These are phyloP conservation scores for Acacia crassicarpa DNA, from an alignment of 306 rosid species.

Conservation along the genomic window DNA sequence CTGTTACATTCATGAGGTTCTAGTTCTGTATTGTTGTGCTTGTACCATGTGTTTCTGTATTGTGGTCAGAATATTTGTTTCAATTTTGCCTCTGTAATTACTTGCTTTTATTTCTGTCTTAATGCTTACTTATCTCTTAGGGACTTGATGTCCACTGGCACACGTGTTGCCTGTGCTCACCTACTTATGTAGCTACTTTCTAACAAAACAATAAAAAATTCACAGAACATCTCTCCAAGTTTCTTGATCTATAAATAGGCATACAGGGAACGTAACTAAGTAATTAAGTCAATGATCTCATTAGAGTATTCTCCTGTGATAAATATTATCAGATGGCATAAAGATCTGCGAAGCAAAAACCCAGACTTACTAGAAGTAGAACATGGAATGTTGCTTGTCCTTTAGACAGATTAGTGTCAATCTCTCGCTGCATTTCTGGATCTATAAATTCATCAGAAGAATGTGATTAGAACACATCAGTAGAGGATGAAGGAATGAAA, in stretches of 20 bases:
- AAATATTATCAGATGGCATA: not conserved
- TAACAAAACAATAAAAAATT: not conserved
- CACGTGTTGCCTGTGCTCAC: not conserved
- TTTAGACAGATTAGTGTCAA: constrained; percentile 45
- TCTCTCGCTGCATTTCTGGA: constrained; percentile 47
- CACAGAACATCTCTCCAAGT: not conserved
- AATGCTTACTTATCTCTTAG: no score
- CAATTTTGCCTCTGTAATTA: no score
- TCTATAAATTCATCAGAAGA: constrained; percentile 35
- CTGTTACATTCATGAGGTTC: not conserved
- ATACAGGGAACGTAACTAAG: not conserved
- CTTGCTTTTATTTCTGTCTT: no score
- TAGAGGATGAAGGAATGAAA: constrained; percentile 11
- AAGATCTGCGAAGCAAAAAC: constrained; percentile 17
- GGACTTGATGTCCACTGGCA: not conserved
- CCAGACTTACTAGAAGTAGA: constrained; percentile 44
- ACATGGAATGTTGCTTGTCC: constrained; percentile 49
- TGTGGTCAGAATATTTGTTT: no score
- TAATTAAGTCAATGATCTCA: not conserved
- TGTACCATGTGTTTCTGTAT: no score
- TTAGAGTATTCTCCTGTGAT: not conserved
- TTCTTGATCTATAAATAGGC: not conserved
- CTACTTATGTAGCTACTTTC: not conserved
- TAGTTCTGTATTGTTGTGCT: not conserved
- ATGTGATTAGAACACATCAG: constrained; percentile 15